phyloP scores from a whole-genome alignment of 1,284 basidiomycete species.

The Naganishia sp. region DNA sequence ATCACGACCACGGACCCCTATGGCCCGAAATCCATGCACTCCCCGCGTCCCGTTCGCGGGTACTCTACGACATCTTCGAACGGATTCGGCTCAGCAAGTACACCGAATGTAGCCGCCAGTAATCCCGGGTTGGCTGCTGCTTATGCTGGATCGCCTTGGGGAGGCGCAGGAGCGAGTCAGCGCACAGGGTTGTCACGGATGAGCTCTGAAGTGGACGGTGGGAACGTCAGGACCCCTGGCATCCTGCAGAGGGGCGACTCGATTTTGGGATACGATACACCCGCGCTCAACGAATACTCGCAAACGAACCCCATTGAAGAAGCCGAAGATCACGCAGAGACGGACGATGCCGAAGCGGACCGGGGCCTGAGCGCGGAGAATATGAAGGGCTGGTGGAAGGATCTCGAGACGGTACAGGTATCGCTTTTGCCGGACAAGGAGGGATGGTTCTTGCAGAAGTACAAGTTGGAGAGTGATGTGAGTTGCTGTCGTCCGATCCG shows the following conservation, averaged over 20 bases:
- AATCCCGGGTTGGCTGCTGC: conserved; percentile 4
- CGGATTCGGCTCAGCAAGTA: conserved; percentile 21
- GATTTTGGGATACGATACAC: conserved; percentile 15
- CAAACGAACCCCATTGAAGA: conserved; percentile 4
- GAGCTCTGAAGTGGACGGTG: conserved; percentile 28
- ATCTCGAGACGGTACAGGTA: conserved; percentile 69
- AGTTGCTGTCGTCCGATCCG: conserved; percentile 46
- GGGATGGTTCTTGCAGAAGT: conserved; percentile 79
- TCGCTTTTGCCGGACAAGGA: conserved; percentile 72
- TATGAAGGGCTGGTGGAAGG: conserved; percentile 72
- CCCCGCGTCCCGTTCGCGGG: conserved; percentile 22
- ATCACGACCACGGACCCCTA: conserved; percentile 32
- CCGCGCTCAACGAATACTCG: conserved; percentile 18
- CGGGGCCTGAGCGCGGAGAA: conserved; percentile 30
- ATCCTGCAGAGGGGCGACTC: conserved; percentile 17
- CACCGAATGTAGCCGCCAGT: conserved; percentile 4
- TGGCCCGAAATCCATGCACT: conserved; percentile 31
- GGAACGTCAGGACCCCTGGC: background rate
- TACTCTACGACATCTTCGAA: conserved; percentile 24
- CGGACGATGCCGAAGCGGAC: conserved; percentile 37
- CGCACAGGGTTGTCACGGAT: conserved; percentile 29
- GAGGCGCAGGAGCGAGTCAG: conserved; percentile 26
- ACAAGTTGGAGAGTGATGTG: conserved; percentile 76
- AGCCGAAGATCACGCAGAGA: conserved; percentile 30
- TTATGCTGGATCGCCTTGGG: conserved; percentile 44